Evolutionary conservation across 495 filamentous ascomycete genomes (phyloP), one percentile per base, ranked within the genome.

Genomic region (Eremomyces bilateralis): DNA sequence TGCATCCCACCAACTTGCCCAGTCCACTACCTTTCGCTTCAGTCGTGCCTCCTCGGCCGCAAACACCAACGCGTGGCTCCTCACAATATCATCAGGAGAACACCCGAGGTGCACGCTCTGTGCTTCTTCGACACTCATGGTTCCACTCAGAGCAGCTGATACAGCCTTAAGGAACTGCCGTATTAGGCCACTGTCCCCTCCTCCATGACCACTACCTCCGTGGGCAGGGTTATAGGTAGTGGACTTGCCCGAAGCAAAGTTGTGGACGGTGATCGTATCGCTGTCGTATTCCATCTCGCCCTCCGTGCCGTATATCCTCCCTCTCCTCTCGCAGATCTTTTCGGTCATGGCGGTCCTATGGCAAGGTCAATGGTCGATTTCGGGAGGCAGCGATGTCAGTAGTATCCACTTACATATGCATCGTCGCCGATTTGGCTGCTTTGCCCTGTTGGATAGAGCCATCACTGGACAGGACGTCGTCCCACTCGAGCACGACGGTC

Each of bases 1-100:
- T n/a, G n/a, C n/a, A n/a, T 27, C 24, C 79, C 81, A 93, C 85
- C 84, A 94, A 20, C 64, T 53, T 35, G 53, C 51, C 79, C 82
- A 94, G 38, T 69, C 64, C 0, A 95, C 54, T 20, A 85, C 71
- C 46, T 62, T 71, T 45, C 65, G 65, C 31, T 65, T 61, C 20
- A 51, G 56, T 36, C 90, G 62, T 12, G 85, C 81, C 45, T 91
- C 76, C 54, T 95, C 90, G 0, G 85, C 85, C 24, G 80, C 83
- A 59, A 92, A 95, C 1, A 94, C 88, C 56, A 88, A 70, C 0
- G 78, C 85, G 59, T 95, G 90, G 43, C 80, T 92, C 21, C 76
- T 63, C 12, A 97, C 66, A 4, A 71, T 67, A 45, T 95, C 90
- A 37, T 90, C 81, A 2, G 88, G 49, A 0, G 69, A 76, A 54